These are phyloP conservation scores for Thoreauomyces humboldtii DNA, from an alignment of 192 early-diverging fungal genomes.

Conservation along the genomic window DNA sequence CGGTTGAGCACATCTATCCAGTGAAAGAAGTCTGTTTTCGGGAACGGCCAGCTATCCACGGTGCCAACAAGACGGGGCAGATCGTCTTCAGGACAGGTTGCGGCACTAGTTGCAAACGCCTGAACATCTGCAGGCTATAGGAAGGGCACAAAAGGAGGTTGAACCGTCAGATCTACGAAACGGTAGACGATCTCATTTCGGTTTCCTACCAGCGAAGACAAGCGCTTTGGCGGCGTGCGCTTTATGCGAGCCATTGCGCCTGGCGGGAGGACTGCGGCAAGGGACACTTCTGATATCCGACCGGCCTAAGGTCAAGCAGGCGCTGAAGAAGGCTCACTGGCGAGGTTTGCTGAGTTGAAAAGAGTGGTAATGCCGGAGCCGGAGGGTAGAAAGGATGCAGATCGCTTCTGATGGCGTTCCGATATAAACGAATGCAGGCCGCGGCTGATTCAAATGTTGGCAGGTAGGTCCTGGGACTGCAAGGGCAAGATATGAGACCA, in stretches of 20 bases:
- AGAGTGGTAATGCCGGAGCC: too few species aligned
- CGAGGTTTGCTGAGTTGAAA: too few species aligned
- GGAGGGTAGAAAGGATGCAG: too few species aligned
- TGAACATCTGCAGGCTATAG: slow-evolving; percentile 54
- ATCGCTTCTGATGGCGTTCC: too few species aligned
- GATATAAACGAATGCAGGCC: too few species aligned
- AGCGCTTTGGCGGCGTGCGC: slow-evolving; percentile 62
- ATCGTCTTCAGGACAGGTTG: slow-evolving; percentile 48
- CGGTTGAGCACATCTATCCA: slow-evolving; percentile 94
- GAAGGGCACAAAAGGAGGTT: neutral
- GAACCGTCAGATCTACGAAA: neutral
- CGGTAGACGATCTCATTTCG: neutral
- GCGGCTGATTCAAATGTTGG: too few species aligned
- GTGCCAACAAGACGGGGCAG: slow-evolving; percentile 53
- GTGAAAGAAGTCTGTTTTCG: slow-evolving; percentile 90
- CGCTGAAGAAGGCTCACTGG: too few species aligned
- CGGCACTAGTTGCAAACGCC: slow-evolving; percentile 50
- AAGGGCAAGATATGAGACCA: too few species aligned
- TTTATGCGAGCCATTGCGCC: slow-evolving; percentile 36
- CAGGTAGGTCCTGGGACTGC: too few species aligned
- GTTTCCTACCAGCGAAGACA: slow-evolving; percentile 53
- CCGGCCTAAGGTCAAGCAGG: too few species aligned
- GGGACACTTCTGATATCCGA: too few species aligned
- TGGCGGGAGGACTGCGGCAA: too few species aligned
- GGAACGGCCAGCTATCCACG: slow-evolving; percentile 69